Evolutionary conservation across 2,329 filamentous ascomycete species (phyloP), one percentile per base, ranked within the genome.

Genomic region (Hypoxylon sp.): DNA sequence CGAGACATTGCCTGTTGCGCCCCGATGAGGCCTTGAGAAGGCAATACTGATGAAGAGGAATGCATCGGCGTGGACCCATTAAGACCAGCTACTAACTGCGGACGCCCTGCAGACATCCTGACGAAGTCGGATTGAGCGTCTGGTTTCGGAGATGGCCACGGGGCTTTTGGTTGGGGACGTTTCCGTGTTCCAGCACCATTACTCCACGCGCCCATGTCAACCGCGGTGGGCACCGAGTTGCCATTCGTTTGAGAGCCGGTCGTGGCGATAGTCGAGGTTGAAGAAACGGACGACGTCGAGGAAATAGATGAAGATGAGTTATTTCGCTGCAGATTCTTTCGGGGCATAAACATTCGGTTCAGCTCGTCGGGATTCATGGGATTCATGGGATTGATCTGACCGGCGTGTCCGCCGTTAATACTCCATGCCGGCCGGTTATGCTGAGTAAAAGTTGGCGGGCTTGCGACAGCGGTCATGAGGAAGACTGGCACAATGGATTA

Each of bases 241-340:
- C 89, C 89, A 86, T 90, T 92, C 71, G 86, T 77, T 55, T 74
- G 88, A 25, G 87, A 84, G 53, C 86, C 84, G 75, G 87, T 84
- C 63, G 88, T 86, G 41, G 88, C 86, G 69, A 92, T 83, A 60
- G 91, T 92, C 1, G 90, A 89, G 10, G 82, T 84, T 5, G 88
- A 90, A 14, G 87, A 86, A 63, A 81, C 81, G 32, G 89, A 90
- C 0, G 85, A 82, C 43, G 83, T 87, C 53, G 89, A 89, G 13
- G 93, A 92, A 70, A 97, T 85, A 49, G 94, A 97, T 3, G 94
- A 97, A 64, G 93, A 96, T 36, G 95, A 98, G 84, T 93, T 97
- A 76, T 91, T 91, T 79, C 95, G 90, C 79, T 95, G 93, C 68
- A 93, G 86, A 77, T 87, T 90, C 83, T 97, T 98, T 75, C 94